These are phyloP conservation scores for Cladophialophora bantiana DNA, from an alignment of 2,329 filamentous ascomycete species.

Conservation along the genomic window DNA sequence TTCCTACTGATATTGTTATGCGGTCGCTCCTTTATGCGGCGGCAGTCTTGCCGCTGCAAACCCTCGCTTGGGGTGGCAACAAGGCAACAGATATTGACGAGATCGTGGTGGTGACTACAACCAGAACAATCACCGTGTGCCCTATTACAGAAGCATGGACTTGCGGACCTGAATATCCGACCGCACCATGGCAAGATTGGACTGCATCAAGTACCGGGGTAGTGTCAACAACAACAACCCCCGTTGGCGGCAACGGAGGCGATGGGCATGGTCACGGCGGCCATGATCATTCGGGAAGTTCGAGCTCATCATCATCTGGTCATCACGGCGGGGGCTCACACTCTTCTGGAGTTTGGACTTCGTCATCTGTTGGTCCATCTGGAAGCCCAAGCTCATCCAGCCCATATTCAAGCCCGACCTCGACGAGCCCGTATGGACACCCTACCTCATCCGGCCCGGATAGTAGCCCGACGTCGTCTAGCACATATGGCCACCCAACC, in stretches of 20 bases:
- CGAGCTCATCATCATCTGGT: not conserved
- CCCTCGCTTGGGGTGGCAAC: slow-evolving; percentile 20
- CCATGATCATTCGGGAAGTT: not conserved
- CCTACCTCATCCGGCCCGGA: not conserved
- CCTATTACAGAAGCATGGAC: slow-evolving; percentile 35
- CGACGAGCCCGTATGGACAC: not conserved
- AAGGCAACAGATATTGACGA: slow-evolving; percentile 28
- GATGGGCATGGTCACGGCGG: slow-evolving; percentile 12
- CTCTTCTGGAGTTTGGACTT: not conserved
- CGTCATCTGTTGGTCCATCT: not conserved
- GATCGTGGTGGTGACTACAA: slow-evolving; percentile 32
- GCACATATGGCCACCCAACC: not conserved
- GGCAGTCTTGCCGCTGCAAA: slow-evolving; percentile 33
- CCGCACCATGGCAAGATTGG: slow-evolving; percentile 15
- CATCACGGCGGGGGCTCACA: not conserved
- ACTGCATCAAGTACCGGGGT: slow-evolving; percentile 1
- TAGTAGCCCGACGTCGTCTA: not conserved
- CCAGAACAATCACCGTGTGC: slow-evolving; percentile 36
- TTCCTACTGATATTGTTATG: slow-evolving; percentile 26
- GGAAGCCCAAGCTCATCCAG: not conserved
- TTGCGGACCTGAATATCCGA: slow-evolving; percentile 31
- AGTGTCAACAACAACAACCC: slow-evolving; percentile 17
- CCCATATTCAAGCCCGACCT: not conserved
- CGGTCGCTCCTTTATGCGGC: slow-evolving; percentile 36
- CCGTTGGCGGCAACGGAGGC: not conserved